Percentiles rank a stretch among this genome's conserved stretches.
Evolutionary conservation across 495 filamentous ascomycete species (phyloP).

Genomic region (Annulohypoxylon maeteangense): DNA sequence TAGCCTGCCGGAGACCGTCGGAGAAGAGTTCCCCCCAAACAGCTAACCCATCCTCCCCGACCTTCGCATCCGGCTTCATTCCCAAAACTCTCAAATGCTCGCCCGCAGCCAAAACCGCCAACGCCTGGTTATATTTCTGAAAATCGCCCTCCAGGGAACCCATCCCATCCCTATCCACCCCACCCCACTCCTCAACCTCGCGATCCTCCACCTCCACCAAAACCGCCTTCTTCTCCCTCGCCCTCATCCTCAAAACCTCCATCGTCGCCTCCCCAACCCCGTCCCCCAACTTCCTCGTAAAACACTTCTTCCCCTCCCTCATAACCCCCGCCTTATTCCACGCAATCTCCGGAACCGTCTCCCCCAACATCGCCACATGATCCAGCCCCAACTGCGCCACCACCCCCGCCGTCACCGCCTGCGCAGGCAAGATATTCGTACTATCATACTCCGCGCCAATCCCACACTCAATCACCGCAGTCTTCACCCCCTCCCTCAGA

Average conservation of each 20-base stretch:
- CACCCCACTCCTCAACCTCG: constrained; percentile 52
- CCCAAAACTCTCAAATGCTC: constrained; percentile 51
- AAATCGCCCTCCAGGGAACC: constrained; percentile 53
- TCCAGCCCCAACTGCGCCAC: constrained; percentile 62
- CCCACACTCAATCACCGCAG: constrained; percentile 60
- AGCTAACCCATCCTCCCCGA: constrained; percentile 18
- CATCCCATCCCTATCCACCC: constrained; percentile 36
- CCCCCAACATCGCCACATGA: constrained; percentile 61
- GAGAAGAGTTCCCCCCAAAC: constrained; percentile 63
- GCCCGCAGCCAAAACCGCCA: constrained; percentile 53
- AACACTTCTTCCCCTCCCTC: constrained; percentile 53
- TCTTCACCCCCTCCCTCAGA: constrained; percentile 51
- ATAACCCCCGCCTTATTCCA: constrained; percentile 65
- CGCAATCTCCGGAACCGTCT: constrained; percentile 59
- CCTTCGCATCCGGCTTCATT: background rate
- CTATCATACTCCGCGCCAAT: constrained; percentile 64
- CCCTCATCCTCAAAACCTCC: constrained; percentile 52
- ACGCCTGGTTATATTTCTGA: constrained; percentile 58
- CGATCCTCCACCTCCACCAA: constrained; percentile 51
- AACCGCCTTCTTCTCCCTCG: constrained; percentile 49
- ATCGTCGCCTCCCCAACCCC: constrained; percentile 43
- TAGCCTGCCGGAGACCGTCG: constrained; percentile 71
- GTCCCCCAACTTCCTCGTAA: constrained; percentile 48
- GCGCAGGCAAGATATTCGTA: constrained; percentile 57
- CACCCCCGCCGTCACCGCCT: constrained; percentile 51